phyloP scores from a whole-genome alignment of 352 stramenopile species.

The Globisporangium viniferum region DNA sequence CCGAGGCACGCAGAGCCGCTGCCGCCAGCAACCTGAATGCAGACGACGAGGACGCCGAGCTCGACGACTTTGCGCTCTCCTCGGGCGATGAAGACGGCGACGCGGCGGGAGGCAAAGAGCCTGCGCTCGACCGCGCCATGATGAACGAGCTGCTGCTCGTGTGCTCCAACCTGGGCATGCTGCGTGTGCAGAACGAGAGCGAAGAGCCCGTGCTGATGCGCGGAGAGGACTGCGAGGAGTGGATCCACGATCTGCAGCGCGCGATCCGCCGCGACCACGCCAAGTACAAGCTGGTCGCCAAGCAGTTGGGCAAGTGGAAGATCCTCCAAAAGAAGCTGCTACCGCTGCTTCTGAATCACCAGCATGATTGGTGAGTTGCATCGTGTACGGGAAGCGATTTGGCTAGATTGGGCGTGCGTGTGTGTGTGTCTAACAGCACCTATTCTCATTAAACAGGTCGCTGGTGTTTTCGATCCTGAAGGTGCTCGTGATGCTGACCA shows the following conservation, averaged over 20 bases:
- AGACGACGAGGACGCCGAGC: conserved; percentile 17
- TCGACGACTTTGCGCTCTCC: conserved; percentile 62
- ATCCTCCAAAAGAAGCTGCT: conserved; percentile 88
- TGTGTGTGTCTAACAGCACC: neutral
- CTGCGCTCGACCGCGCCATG: conserved; percentile 65
- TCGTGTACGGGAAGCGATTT: neutral
- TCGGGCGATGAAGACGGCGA: conserved; percentile 41
- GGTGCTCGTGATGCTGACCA: conserved; percentile 89
- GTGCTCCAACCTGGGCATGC: conserved; percentile 85
- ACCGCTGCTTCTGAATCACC: conserved; percentile 80
- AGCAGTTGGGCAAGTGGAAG: conserved; percentile 85
- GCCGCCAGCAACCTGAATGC: conserved; percentile 17
- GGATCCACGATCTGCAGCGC: conserved; percentile 85
- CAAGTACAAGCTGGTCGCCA: conserved; percentile 76
- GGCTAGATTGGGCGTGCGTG: neutral
- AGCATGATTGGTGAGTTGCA: conserved; percentile 62
- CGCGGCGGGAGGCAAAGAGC: conserved; percentile 23
- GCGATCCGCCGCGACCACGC: conserved; percentile 78
- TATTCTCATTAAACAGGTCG: conserved; percentile 20
- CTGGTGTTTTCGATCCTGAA: conserved; percentile 90
- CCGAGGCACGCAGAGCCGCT: conserved; percentile 11
- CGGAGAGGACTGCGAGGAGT: conserved; percentile 79
- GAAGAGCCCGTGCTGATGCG: conserved; percentile 69
- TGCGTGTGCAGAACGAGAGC: conserved; percentile 55
- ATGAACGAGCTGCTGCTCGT: conserved; percentile 87